phyloP scores from a whole-genome alignment of 805 yeast genomes.

The Spathaspora girioi region DNA sequence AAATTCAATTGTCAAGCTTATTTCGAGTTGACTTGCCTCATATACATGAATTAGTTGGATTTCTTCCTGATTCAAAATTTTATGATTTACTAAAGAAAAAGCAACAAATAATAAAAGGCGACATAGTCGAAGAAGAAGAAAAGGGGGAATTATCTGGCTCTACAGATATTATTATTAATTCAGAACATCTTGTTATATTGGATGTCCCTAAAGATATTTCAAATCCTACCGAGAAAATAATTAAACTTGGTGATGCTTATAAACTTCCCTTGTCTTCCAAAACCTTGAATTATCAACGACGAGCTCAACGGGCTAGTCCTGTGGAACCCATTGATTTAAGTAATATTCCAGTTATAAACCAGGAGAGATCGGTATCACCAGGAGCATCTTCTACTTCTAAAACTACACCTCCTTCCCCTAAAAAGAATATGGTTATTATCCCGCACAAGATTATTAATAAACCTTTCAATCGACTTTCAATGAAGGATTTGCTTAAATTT shows the following conservation, averaged over 20 bases:
- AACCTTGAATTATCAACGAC: conserved; percentile 24
- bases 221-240: conserved; percentile 18
- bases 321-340: conserved; percentile 8
- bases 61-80: conserved; percentile 21
- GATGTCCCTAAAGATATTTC: conserved; percentile 9
- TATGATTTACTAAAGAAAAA: conserved; percentile 29
- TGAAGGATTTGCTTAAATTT: conserved; percentile 35
- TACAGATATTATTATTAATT: not conserved
- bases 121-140: no score
- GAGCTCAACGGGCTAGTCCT: conserved; percentile 7
- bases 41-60: conserved; percentile 16
- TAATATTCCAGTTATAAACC: conserved; percentile 6
- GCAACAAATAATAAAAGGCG: conserved; percentile 23
- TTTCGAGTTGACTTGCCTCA: conserved; percentile 23
- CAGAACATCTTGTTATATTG: not conserved
- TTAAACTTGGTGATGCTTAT: conserved; percentile 27
- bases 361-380: conserved; percentile 1
- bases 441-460: conserved; percentile 41
- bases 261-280: conserved; percentile 26
- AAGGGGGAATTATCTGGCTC: conserved; percentile 8
- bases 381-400: not conserved
- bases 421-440: conserved; percentile 21
- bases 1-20: conserved; percentile 14
- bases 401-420: no score
- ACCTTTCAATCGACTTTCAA: conserved; percentile 34